phyloP scores from a whole-genome alignment of 2,329 filamentous ascomycete genomes.

The Knufia fluminis region DNA sequence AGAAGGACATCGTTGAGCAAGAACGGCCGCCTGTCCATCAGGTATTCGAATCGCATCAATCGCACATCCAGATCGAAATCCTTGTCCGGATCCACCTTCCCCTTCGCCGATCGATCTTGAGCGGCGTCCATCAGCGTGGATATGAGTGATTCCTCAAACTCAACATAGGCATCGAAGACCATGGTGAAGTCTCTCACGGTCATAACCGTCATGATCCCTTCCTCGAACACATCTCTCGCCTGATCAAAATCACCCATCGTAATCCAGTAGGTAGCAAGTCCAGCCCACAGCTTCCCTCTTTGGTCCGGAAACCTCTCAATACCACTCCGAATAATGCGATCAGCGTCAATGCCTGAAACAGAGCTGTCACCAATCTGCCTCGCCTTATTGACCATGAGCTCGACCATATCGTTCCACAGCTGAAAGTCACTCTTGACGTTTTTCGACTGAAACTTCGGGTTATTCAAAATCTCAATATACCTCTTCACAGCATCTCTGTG shows the following conservation, averaged over 20 bases:
- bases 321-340: constrained; percentile 84
- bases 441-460: constrained; percentile 82
- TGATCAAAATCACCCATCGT: constrained; percentile 85
- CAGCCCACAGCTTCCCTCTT: constrained; percentile 87
- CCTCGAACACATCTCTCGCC: constrained; percentile 87
- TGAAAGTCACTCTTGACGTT: constrained; percentile 92
- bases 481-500: constrained; percentile 86
- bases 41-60: constrained; percentile 95
- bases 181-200: constrained; percentile 95
- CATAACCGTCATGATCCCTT: constrained; percentile 96
- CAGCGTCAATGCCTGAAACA: constrained; percentile 77
- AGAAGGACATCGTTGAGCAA: constrained; percentile 91
- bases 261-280: constrained; percentile 93
- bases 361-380: constrained; percentile 72
- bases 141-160: constrained; percentile 95
- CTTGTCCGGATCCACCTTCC: constrained; percentile 66
- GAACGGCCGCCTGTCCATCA: constrained; percentile 95
- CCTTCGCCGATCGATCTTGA: constrained; percentile 68
- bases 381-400: constrained; percentile 83
- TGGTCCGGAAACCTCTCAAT: constrained; percentile 88
- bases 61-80: constrained; percentile 93
- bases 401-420: constrained; percentile 96
- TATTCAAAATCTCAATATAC: constrained; percentile 88
- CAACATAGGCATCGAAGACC: constrained; percentile 90
- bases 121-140: constrained; percentile 83